Percentiles rank a stretch among this genome's conserved stretches.
Conservation (phyloP, 2,329 filamentous ascomycete genomes). For the Magnaporthiopsis incrustans region DNA sequence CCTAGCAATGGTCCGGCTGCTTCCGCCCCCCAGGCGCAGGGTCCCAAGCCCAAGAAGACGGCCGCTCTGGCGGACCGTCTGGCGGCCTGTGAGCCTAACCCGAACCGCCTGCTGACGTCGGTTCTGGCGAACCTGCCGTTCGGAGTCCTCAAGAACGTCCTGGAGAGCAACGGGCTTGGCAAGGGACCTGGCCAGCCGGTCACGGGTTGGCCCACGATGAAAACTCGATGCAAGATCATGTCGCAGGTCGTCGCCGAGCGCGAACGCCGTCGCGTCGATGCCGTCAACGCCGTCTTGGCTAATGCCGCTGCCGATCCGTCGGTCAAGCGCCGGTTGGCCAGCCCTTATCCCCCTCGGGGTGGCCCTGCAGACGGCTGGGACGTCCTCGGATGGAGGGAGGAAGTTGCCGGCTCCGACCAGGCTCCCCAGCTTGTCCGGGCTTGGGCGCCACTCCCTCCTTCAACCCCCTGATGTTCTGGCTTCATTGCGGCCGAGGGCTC, state of each 20-base stretch:
- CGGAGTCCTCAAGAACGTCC: constrained; percentile 53
- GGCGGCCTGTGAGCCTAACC: neutral
- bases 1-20: neutral
- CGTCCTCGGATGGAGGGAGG: constrained; percentile 15
- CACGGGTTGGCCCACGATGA: constrained; percentile 40
- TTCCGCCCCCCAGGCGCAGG: neutral
- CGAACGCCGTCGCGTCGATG: constrained; percentile 44
- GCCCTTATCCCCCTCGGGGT: constrained; percentile 6
- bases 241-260: constrained; percentile 46
- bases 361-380: constrained; percentile 12
- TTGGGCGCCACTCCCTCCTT: no score
- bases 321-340: constrained; percentile 10
- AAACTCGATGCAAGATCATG: constrained; percentile 40
- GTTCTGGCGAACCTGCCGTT: constrained; percentile 65
- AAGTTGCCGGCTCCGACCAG: no score
- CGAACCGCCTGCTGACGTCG: constrained; percentile 49
- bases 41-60: neutral
- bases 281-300: constrained; percentile 24
- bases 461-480: no score
- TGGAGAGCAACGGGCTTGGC: constrained; percentile 53
- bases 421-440: no score
- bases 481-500: no score
- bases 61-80: neutral
- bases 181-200: constrained; percentile 19
- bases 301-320: constrained; percentile 8